A percentile compares a stretch with the other conserved stretches of the same genome.
These are phyloP conservation scores for Eleusine coracana DNA, from an alignment of 176 grass and related monocot genomes.

Conservation along the genomic window DNA sequence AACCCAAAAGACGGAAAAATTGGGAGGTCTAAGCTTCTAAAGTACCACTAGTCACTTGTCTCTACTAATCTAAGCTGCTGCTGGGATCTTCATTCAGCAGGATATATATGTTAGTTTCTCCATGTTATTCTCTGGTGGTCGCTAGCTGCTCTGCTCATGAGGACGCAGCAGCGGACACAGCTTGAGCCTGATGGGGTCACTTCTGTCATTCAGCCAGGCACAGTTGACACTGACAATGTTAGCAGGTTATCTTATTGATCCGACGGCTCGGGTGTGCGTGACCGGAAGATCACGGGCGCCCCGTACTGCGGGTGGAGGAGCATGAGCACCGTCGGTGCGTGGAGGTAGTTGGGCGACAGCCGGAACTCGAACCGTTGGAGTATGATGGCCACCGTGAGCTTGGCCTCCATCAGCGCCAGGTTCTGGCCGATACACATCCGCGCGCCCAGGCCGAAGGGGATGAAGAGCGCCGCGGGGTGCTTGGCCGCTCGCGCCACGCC, in stretches of 20 bases:
- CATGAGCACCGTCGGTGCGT: slow-evolving; percentile 96
- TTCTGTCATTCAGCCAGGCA: slow-evolving; percentile 54
- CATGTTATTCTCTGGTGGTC: slow-evolving; percentile 23
- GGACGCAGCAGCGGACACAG: slow-evolving; percentile 33
- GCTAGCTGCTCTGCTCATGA: slow-evolving; percentile 34
- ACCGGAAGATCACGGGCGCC: slow-evolving; percentile 78
- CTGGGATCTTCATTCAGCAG: slow-evolving; percentile 50
- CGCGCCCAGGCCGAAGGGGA: slow-evolving; percentile 86
- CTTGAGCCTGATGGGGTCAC: slow-evolving; percentile 37
- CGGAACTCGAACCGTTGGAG: slow-evolving; percentile 88
- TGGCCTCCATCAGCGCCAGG: slow-evolving; percentile 88
- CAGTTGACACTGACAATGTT: slow-evolving; percentile 51
- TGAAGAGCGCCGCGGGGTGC: slow-evolving; percentile 79
- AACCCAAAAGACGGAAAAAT: slow-evolving; percentile 47
- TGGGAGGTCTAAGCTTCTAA: slow-evolving; percentile 43
- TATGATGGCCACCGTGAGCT: slow-evolving; percentile 81
- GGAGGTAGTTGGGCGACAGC: slow-evolving; percentile 83
- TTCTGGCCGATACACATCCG: slow-evolving; percentile 99
- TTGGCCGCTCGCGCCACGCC: slow-evolving; percentile 64
- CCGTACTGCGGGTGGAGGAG: slow-evolving; percentile 97
- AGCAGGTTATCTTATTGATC: slow-evolving; percentile 41
- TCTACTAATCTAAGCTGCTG: slow-evolving; percentile 51
- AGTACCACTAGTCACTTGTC: neutral
- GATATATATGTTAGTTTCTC: slow-evolving; percentile 63
- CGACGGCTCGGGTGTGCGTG: slow-evolving; percentile 35